phyloP scores from a whole-genome alignment of 23 red algal genomes.

The Gracilaria caudata region DNA sequence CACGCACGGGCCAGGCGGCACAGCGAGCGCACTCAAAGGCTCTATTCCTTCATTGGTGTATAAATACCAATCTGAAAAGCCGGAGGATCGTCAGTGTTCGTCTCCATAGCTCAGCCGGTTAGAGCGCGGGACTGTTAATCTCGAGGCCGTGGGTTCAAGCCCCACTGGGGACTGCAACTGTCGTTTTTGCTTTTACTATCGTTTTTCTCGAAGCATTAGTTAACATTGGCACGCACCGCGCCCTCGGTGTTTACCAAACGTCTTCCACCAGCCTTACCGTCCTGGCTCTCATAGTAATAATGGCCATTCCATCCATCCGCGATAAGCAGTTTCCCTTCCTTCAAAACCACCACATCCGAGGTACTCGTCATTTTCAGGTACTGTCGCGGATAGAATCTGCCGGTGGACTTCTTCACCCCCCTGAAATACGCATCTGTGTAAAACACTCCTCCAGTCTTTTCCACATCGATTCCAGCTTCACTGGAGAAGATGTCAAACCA shows the following conservation, averaged over 20 bases:
- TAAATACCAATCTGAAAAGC: no score
- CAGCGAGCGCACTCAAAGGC: neutral
- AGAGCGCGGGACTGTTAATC: conserved; percentile 85
- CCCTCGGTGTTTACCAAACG: neutral
- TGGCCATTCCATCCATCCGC: conserved; percentile 3
- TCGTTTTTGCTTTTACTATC: neutral
- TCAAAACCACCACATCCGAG: neutral
- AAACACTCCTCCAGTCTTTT: conserved; percentile 31
- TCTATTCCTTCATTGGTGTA: no score
- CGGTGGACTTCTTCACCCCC: neutral
- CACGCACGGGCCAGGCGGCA: no score
- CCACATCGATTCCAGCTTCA: neutral
- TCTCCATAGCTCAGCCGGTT: conserved; percentile 81
- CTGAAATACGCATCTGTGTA: conserved; percentile 43
- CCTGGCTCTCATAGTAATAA: neutral
- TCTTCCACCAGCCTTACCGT: neutral
- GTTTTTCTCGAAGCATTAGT: neutral
- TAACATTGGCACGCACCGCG: neutral
- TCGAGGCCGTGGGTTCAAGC: conserved; percentile 84
- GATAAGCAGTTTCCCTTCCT: neutral
- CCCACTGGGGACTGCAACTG: conserved; percentile 62
- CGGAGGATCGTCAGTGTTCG: neutral
- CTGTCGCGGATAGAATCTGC: neutral
- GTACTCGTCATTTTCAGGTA: neutral
- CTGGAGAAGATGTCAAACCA: conserved; percentile 19